phyloP scores from a whole-genome alignment of 2,329 filamentous ascomycete species.

The Colletotrichum paranaense region DNA sequence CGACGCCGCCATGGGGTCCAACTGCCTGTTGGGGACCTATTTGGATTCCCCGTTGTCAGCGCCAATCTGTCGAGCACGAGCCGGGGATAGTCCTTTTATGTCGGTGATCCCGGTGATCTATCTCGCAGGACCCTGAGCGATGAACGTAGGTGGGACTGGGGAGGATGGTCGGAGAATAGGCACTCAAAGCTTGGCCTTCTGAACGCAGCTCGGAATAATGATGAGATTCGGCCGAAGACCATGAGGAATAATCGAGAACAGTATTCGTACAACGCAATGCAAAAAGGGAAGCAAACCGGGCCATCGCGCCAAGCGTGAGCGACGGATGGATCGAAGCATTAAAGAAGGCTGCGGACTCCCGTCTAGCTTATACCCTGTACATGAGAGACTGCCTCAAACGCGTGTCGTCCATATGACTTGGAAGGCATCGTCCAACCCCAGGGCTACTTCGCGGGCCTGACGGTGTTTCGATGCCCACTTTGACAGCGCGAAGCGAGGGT shows the following conservation, averaged over 20 bases:
- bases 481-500: background rate
- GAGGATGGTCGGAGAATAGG: slow-evolving; percentile 21
- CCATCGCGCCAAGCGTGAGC: slow-evolving; percentile 21
- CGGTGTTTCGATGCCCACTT: slow-evolving; percentile 13
- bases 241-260: background rate
- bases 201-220: background rate
- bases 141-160: background rate
- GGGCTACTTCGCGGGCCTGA: background rate
- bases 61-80: slow-evolving; percentile 17
- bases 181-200: slow-evolving; percentile 8
- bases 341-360: slow-evolving; percentile 22
- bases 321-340: slow-evolving; percentile 29
- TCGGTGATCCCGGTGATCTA: slow-evolving; percentile 23
- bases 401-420: slow-evolving; percentile 23
- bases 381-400: slow-evolving; percentile 17
- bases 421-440: slow-evolving; percentile 3
- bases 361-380: slow-evolving; percentile 27
- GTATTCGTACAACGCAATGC: slow-evolving; percentile 1
- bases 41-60: slow-evolving; percentile 6
- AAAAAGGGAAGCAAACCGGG: slow-evolving; percentile 11
- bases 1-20: background rate
- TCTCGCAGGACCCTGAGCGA: slow-evolving; percentile 4
- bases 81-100: background rate
- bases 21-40: slow-evolving; percentile 1
- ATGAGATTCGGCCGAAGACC: background rate